Base-by-base conservation (phyloP, 2,329 filamentous ascomycete genomes). In the Aspergillus jensenii region DNA sequence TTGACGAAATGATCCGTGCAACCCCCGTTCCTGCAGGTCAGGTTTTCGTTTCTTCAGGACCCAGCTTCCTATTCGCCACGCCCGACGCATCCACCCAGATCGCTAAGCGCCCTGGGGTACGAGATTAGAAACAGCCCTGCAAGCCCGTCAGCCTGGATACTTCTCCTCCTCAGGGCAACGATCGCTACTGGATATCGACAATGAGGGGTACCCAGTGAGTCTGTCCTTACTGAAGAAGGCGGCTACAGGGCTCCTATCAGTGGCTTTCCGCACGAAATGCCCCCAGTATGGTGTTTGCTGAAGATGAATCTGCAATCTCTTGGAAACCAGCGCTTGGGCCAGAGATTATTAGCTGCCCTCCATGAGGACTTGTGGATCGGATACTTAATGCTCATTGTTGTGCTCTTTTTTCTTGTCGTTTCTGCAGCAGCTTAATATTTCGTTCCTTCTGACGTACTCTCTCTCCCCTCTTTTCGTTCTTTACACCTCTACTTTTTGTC, bases 231-330 rank as follows among this genome's bases (percentile, higher is more conserved):
- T 37, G 39, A 31, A 44, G 39, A 39, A 15, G 43, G 58, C 58
- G 58, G 53, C 44, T 59, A 52, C 31, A 59, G 53, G 23, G 37
- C 25, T 40, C 12, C 39, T 53, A 9, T 53, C 21, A 56, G 25
- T 59, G 57, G 57, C 31, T 40, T 56, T 52, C 43, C 56, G 53
- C 58, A 50, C n/a, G 49, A 56, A 43, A 50, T 59, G 25, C 40
- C 21, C 17, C 33, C 25, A 19, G 27, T 40, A 15, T 19, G 25
- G 44, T 52, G 49, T 49, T 53, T 45, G 39, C 46, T 47, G 44
- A 50, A 55, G 53, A 53, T 51, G 49, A 51, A 50, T n/a, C 12
- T 19, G 33, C 31, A 56, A 55, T 55, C n/a, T 55, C 19, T 51
- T 44, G 51, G 33, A 55, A 54, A 58, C 40, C 14, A 21, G 19